Percentiles rank a stretch among this genome's conserved stretches.
phyloP scores from a whole-genome alignment of 83 land plant genomes.

The Thuja plicata region DNA sequence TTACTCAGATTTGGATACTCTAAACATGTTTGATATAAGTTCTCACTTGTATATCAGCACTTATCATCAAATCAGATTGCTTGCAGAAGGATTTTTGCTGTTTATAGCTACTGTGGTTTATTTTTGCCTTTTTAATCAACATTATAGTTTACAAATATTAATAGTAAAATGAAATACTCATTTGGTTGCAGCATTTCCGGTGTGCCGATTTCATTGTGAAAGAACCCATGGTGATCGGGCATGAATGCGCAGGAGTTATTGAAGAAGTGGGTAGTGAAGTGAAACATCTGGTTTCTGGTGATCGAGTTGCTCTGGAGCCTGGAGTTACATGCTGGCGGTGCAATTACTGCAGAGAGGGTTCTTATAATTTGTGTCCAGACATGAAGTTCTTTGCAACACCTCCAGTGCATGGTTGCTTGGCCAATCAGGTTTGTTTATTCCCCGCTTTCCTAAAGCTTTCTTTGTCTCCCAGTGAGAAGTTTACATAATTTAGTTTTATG shows the following conservation, averaged over 20 bases:
- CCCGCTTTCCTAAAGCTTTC: not conserved
- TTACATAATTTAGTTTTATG: not conserved
- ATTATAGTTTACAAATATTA: not conserved
- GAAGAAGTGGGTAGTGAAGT: slow-evolving; percentile 88
- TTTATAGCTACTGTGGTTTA: not conserved
- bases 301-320: slow-evolving; percentile 94
- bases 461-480: not conserved
- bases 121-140: not conserved
- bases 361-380: slow-evolving; percentile 89
- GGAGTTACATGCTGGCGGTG: slow-evolving; percentile 89
- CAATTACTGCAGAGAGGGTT: slow-evolving; percentile 72
- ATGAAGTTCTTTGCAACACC: slow-evolving; percentile 99
- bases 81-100: not conserved
- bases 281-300: slow-evolving; percentile 66
- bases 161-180: not conserved
- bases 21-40: not conserved
- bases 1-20: not conserved
- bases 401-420: slow-evolving; percentile 95
- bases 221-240: slow-evolving; percentile 99
- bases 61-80: not conserved
- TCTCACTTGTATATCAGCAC: not conserved
- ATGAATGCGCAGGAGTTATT: slow-evolving; percentile 94
- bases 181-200: slow-evolving; percentile 54
- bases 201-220: slow-evolving; percentile 81
- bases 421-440: slow-evolving; percentile 56